Conservation (phyloP, 2,329 filamentous ascomycete genomes). For the Trichoderma breve region DNA sequence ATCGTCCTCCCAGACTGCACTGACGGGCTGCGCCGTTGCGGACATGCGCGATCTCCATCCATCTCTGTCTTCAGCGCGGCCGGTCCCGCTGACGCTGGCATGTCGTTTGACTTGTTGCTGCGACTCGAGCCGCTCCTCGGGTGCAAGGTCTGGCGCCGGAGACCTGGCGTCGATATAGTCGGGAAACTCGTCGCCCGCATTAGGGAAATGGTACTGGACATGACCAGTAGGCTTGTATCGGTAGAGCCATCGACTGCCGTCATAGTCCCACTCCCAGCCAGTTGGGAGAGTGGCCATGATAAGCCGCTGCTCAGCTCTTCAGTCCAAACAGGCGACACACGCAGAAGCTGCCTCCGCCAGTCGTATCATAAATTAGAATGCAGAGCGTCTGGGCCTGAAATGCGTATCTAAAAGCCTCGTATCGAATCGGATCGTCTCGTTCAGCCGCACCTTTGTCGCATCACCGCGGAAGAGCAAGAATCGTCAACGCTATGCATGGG, state of each 20-base stretch:
- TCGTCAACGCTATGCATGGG: background rate
- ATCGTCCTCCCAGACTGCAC: conserved; percentile 34
- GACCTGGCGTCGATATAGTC: conserved; percentile 45
- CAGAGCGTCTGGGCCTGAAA: background rate
- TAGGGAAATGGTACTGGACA: conserved; percentile 56
- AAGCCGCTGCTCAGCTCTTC: background rate
- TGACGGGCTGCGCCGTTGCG: conserved; percentile 35
- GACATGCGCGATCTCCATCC: conserved; percentile 31
- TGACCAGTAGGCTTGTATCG: conserved; percentile 53
- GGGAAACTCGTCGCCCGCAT: conserved; percentile 57
- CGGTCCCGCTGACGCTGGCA: conserved; percentile 22
- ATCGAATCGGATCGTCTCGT: conserved; percentile 1
- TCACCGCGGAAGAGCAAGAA: background rate
- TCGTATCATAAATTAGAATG: background rate
- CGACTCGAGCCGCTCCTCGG: conserved; percentile 53
- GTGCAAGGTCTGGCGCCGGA: conserved; percentile 42
- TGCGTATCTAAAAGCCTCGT: background rate
- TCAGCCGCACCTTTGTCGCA: conserved; percentile 17
- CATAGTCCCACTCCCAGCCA: conserved; percentile 59
- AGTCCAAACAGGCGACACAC: background rate
- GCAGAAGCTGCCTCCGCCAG: background rate
- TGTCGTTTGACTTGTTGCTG: conserved; percentile 48
- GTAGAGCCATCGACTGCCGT: conserved; percentile 58
- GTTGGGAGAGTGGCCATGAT: conserved; percentile 42
- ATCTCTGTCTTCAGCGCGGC: conserved; percentile 12